Conservation (phyloP, 371 early-diverging fungal species). For the Synchytrium microbalum region DNA sequence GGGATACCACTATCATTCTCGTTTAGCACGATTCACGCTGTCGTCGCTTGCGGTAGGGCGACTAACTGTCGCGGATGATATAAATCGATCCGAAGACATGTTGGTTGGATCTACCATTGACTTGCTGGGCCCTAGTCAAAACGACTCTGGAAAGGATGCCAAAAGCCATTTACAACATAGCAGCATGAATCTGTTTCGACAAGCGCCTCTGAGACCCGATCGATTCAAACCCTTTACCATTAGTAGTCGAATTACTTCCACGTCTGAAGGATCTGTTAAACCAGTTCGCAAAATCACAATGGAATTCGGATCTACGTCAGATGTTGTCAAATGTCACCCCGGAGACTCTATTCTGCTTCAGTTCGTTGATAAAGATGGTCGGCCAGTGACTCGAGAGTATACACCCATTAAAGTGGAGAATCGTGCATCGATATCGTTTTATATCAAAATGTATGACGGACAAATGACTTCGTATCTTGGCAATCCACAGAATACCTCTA, state of each 20-base stretch:
- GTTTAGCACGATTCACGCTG: constrained; percentile 21
- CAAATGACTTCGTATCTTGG: constrained; percentile 24
- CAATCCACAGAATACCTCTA: not conserved
- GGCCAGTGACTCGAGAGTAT: constrained; percentile 24
- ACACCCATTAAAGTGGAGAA: constrained; percentile 20
- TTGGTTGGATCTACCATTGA: not conserved
- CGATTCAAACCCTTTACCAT: not conserved
- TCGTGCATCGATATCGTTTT: constrained; percentile 19
- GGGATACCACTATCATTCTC: constrained; percentile 13
- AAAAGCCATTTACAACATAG: not conserved
- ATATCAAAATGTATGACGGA: constrained; percentile 31
- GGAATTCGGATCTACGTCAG: not conserved
- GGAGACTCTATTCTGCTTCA: constrained; percentile 25
- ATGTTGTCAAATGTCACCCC: constrained; percentile 15
- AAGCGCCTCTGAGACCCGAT: not conserved
- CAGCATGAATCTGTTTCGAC: not conserved
- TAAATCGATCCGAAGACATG: not conserved
- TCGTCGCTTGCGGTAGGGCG: constrained; percentile 18
- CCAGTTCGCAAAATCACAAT: no score
- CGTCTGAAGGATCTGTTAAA: not conserved
- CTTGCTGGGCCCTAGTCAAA: not conserved
- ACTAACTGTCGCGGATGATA: constrained; percentile 1
- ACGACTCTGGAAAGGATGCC: not conserved
- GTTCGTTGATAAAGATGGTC: constrained; percentile 16
- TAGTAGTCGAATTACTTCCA: not conserved